Base-by-base conservation (phyloP, 2,329 filamentous ascomycete species). In the Aureobasidium musti region DNA sequence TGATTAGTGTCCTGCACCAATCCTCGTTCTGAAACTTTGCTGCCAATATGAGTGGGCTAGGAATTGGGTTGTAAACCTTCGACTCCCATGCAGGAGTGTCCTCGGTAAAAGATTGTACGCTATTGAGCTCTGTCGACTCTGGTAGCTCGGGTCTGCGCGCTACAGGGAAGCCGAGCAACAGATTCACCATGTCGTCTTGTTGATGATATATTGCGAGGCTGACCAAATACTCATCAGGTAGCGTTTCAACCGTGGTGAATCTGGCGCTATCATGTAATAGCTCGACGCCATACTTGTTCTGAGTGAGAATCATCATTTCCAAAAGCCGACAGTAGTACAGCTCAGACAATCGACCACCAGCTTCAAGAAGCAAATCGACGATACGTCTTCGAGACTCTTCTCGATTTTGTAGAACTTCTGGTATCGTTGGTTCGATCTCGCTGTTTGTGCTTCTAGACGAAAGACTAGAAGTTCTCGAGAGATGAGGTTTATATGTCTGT, bases 261-360 rank as follows among this genome's bases (percentile, higher is more conserved):
- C 39, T 54, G 47, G 26, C 35, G 17, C 21, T 41, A 5, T 64
- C 37, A 6, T 53, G 33, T 6, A 64, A 10, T 2, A 64, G 61
- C 26, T 54, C 49, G 26, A 54, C 35, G 8, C 61, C 33, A 45
- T 49, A 64, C 14, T 26, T 8, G 14, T 64, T 64, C 8, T 64
- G 33, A 37, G 49, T 53, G 19, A 64, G 49, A 19, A 64, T 64
- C 49, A 45, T 64, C 61, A 64, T 64, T 19, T 64, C 61, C 17
- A 64, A 26, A n/a, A 64, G 49, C 2, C 61, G 61, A 45, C 61
- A 64, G 21, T 64, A 64, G 21, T 64, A 64, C 13, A 53, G 26
- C 19, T 64, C 61, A 13, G 61, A 64, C 7, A 64, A n/a, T 10
- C 61, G 61, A n/a, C 45, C 61, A 6, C 61, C 61, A 5, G 47